Base-by-base conservation (phyloP, 176 grass and related monocot genomes). In the Triticum dicoccoides region DNA sequence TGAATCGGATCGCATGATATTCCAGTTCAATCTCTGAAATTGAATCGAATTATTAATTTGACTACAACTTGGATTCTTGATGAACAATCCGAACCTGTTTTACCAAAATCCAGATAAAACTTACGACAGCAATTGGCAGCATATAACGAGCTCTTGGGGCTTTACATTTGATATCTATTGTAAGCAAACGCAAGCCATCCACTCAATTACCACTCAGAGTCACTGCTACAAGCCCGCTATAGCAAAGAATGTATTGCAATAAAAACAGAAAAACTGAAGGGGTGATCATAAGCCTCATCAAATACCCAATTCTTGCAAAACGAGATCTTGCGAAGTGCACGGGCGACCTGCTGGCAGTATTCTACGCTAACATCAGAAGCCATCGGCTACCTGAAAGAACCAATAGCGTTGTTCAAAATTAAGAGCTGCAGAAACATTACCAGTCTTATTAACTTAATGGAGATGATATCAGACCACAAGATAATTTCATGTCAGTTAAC, bases 341-440 rank as follows among this genome's bases (percentile, higher is more conserved):
- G 64, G 81, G 76, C 30, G 9, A 21, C 13, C 73, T 17, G 65
- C 65, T 83, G 64, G 65, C 54, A 32, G 56, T 86, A 86, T 34
- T 79, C 6, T 73, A 52, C 52, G 42, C 79, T 64, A 78, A 70
- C 17, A 67, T 65, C 58, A 83, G 11, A 87, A 66, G 42, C 38
- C 84, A 86, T 71, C 39, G 82, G 38, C 39, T 70, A 79, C 58
- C 89, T 90, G 65, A 79, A 83, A 82, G 62, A 76, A 35, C 30
- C 42, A 73, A 64, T 20, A 11, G 23, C 11, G 64, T 77, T 27
- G 61, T 39, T 39, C 13, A 39, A 63, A 78, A 38, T 70, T 11
- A 82, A 20, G 32, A 34, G 29, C 11, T n/a, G 15, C 39, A 66
- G 24, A 77, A 65, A 20, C 1, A 54, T 51, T 71, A 30, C 61